Percentiles rank a stretch among this genome's conserved stretches.
These are phyloP conservation scores for Metschnikowia henanensis DNA, from an alignment of 805 yeast genomes.

Conservation along the genomic window DNA sequence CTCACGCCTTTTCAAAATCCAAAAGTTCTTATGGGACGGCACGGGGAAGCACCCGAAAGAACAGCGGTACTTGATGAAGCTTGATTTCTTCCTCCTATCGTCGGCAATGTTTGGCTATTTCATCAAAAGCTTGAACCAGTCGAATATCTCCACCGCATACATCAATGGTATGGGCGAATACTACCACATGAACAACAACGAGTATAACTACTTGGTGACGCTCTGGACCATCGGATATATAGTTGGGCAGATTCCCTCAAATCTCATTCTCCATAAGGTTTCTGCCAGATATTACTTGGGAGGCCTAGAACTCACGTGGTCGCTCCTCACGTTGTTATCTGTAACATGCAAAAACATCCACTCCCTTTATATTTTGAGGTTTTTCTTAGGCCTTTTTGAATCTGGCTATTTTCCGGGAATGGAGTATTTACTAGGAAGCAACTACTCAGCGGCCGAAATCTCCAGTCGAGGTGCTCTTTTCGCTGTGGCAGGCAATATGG, in stretches of 20 bases:
- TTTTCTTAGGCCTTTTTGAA: constrained; percentile 42
- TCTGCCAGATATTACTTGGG: constrained; percentile 47
- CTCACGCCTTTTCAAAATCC: constrained; percentile 23
- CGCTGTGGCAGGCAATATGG: constrained; percentile 29
- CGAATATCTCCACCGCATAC: constrained; percentile 20
- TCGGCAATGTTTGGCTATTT: constrained; percentile 21
- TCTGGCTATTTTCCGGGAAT: constrained; percentile 58
- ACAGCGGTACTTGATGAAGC: constrained; percentile 31
- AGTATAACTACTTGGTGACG: constrained; percentile 19
- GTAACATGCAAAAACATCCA: constrained; percentile 19
- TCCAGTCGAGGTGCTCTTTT: constrained; percentile 31
- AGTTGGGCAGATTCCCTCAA: constrained; percentile 19
- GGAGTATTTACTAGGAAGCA: constrained; percentile 49
- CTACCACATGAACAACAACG: constrained; percentile 17
- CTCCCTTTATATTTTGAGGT: constrained; percentile 17
- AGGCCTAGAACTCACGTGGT: constrained; percentile 46
- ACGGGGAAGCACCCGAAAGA: constrained; percentile 38
- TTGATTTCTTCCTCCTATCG: constrained; percentile 30
- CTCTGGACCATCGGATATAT: constrained; percentile 20
- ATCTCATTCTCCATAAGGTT: constrained; percentile 35
- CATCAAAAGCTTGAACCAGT: constrained; percentile 20
- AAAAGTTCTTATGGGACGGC: constrained; percentile 37
- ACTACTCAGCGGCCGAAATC: constrained; percentile 28
- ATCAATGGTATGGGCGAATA: constrained; percentile 21
- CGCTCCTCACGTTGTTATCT: constrained; percentile 29